phyloP scores from a whole-genome alignment of 192 early-diverging fungal species.

The Linnemannia zychae region DNA sequence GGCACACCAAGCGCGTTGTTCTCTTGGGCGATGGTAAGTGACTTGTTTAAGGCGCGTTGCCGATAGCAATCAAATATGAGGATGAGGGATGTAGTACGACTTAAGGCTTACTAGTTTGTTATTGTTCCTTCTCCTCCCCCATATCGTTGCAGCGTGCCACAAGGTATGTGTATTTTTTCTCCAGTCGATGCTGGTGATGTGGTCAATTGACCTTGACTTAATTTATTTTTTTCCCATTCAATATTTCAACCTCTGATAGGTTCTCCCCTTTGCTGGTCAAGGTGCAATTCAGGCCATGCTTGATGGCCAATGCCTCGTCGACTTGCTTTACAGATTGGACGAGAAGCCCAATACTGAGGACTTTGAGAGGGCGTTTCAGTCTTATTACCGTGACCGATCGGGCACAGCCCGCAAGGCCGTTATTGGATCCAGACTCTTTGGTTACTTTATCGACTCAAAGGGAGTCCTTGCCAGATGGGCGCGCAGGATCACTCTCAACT shows the following conservation, averaged over 20 bases:
- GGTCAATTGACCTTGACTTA: not conserved
- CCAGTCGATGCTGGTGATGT: not conserved
- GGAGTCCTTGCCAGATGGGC: slow-evolving; percentile 5
- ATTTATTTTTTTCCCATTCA: not conserved
- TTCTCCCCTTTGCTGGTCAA: slow-evolving; percentile 40
- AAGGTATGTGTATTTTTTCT: slow-evolving; percentile 7
- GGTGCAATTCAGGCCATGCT: slow-evolving; percentile 38
- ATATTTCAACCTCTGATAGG: not conserved
- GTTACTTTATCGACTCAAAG: slow-evolving; percentile 16
- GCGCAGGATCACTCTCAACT: slow-evolving; percentile 12
- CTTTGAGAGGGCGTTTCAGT: slow-evolving; percentile 13
- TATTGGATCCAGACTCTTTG: slow-evolving; percentile 33
- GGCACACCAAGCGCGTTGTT: slow-evolving; percentile 34
- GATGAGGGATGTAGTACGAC: not conserved
- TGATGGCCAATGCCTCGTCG: slow-evolving; percentile 28
- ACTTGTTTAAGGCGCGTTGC: not conserved
- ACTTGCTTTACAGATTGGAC: slow-evolving; percentile 16
- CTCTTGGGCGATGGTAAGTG: slow-evolving; percentile 34
- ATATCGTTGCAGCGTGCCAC: slow-evolving; percentile 17
- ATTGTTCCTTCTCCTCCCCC: not conserved
- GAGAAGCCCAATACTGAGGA: not conserved
- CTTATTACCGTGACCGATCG: slow-evolving; percentile 1
- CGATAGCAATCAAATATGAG: not conserved
- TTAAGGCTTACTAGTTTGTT: not conserved
- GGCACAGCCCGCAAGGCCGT: slow-evolving; percentile 17